Evolutionary conservation across 2,329 filamentous ascomycete species (phyloP), one percentile per base, ranked within the genome.

Genomic region (Aureobasidium leucospermi): DNA sequence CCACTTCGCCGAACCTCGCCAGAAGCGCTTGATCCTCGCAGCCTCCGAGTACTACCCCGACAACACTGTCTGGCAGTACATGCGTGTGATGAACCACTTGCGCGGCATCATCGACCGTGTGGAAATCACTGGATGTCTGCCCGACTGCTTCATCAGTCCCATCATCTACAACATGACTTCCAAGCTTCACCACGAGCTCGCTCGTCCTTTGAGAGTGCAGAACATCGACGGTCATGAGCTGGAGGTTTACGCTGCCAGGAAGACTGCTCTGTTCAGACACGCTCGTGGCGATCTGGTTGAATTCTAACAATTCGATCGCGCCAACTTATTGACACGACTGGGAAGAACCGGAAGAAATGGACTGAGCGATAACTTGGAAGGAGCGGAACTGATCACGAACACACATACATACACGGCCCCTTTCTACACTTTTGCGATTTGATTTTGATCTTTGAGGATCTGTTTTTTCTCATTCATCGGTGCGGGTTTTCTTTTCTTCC

Each of bases 101-200:
- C 63, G 64, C 38, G 65, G 63, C 16, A 60, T n/a, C 11, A 29
- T 70, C 34, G 41, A 62, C 19, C 31, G 52, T 5, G 69, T 67
- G 6, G 36, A 16, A 4, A 66, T 70, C 58, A 56, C 47, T 3
- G 69, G 69, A 42, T 65, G 66, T 57, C 58, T 70, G 43, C 67
- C 67, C 1, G 13, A 41, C 2, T 51, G 46, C 31, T 59, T 49
- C 13, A 31, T 19, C 13, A 13, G 10, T 13, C 38, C 46, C 8
- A 28, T 59, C 28, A 28, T 43, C 11, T 32, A 42, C 34, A 49
- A 48, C 38, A 59, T 59, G 57, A 53, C 45, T n/a, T 4, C 5
- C 9, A 47, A 32, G 28, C 6, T 15, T 4, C 15, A 31, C 6
- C 11, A 32, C 15, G 45, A 47, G 45, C 11, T 6, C 7, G 11